phyloP scores from a whole-genome alignment of 257 asterid genomes.

The Solanum megistacrolobum region DNA sequence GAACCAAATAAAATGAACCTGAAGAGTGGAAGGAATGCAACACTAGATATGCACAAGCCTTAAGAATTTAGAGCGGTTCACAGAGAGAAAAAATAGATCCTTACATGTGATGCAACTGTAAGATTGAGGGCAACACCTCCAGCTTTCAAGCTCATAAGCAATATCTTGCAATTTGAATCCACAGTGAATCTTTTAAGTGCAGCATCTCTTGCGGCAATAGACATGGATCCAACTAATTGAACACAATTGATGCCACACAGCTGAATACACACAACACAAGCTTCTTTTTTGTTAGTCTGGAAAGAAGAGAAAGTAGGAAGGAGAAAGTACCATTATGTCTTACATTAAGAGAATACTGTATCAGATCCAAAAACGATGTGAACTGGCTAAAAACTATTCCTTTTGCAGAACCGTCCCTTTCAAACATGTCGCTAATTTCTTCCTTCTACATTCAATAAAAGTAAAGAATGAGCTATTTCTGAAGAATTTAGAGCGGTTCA shows the following conservation, averaged over 20 bases:
- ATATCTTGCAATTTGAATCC: constrained; percentile 50
- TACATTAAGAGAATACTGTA: neutral
- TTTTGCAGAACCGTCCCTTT: neutral
- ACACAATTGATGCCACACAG: constrained; percentile 73
- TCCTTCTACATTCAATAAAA: neutral
- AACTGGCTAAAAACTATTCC: neutral
- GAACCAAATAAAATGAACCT: too few species aligned
- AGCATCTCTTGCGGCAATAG: constrained; percentile 66
- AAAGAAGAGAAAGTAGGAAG: neutral
- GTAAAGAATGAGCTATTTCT: neutral
- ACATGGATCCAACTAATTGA: constrained; percentile 62
- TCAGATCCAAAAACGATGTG: neutral
- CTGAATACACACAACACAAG: neutral
- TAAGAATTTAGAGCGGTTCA: too few species aligned
- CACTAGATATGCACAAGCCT: too few species aligned
- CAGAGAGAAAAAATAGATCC: too few species aligned
- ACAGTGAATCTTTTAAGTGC: constrained; percentile 61
- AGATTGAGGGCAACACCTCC: constrained; percentile 96
- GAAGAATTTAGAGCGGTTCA: too few species aligned
- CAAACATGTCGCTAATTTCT: neutral
- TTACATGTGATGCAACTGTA: constrained; percentile 87
- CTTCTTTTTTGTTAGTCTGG: neutral
- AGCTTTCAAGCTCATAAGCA: constrained; percentile 40
- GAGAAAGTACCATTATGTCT: neutral
- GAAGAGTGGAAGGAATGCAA: too few species aligned